Evolutionary conservation across 805 yeast genomes (phyloP).

Genomic region (Komagataella pastoris): DNA sequence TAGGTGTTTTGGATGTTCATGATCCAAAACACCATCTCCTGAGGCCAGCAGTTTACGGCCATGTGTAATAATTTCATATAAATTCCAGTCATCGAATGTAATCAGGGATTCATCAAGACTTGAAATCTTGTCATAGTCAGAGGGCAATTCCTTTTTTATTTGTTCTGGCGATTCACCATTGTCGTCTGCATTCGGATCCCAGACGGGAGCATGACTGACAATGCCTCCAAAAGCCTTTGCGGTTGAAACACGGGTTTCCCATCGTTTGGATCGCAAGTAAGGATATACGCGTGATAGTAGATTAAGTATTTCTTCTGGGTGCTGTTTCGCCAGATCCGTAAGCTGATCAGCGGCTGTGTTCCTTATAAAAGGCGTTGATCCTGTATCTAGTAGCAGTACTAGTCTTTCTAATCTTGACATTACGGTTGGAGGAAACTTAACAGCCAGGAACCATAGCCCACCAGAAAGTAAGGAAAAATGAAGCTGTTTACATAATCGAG

Average conservation of each 20-base stretch:
- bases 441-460: neutral
- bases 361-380: slow-evolving; percentile 85
- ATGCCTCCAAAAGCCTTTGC: slow-evolving; percentile 93
- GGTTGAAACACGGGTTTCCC: slow-evolving; percentile 96
- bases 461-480: neutral
- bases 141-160: slow-evolving; percentile 1
- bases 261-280: slow-evolving; percentile 62
- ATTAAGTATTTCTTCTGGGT: slow-evolving; percentile 83
- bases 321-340: slow-evolving; percentile 85
- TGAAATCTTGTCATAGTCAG: slow-evolving; percentile 19
- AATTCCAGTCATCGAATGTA: slow-evolving; percentile 35
- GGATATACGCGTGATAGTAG: slow-evolving; percentile 86
- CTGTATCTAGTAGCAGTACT: slow-evolving; percentile 61
- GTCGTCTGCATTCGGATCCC: slow-evolving; percentile 63
- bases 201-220: slow-evolving; percentile 57
- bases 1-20: slow-evolving; percentile 13
- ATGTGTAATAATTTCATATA: slow-evolving; percentile 32
- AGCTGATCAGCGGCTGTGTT: slow-evolving; percentile 96
- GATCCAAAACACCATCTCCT: slow-evolving; percentile 19
- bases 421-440: neutral
- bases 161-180: slow-evolving; percentile 8
- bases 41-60: slow-evolving; percentile 51
- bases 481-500: neutral
- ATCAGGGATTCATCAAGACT: slow-evolving; percentile 33
- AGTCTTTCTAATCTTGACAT: slow-evolving; percentile 23